Conservation (phyloP, 2,329 filamentous ascomycete species). For the Alternaria alternata region DNA sequence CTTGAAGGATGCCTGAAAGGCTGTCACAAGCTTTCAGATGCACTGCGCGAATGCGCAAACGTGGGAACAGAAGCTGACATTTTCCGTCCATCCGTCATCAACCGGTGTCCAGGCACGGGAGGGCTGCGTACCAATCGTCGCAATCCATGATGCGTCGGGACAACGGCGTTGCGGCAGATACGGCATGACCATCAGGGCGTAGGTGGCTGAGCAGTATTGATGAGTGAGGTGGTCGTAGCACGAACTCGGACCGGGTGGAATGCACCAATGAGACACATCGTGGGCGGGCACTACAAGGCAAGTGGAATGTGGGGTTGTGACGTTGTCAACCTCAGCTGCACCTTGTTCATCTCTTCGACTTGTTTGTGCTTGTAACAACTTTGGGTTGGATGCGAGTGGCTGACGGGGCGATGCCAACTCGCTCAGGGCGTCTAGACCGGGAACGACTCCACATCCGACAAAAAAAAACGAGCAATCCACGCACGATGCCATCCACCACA, state of each 20-base stretch:
- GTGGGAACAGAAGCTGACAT: constrained; percentile 21
- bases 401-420: neutral
- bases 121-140: constrained; percentile 5
- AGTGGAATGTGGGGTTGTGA: constrained; percentile 5
- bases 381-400: neutral
- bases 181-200: constrained; percentile 1
- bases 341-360: constrained; percentile 17
- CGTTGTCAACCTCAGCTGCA: constrained; percentile 1
- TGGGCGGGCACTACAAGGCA: constrained; percentile 9
- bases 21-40: constrained; percentile 18
- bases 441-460: neutral
- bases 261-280: constrained; percentile 5
- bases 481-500: neutral
- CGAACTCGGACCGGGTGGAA: neutral
- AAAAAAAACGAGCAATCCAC: neutral
- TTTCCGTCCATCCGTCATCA: constrained; percentile 16
- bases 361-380: neutral
- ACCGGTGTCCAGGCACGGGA: constrained; percentile 16
- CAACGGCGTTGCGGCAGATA: constrained; percentile 7
- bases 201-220: constrained; percentile 20
- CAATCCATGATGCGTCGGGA: constrained; percentile 5
- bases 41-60: constrained; percentile 32
- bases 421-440: neutral
- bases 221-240: constrained; percentile 11
- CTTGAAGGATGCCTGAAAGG: constrained; percentile 18